Percentiles rank a stretch among this genome's conserved stretches.
phyloP scores from a whole-genome alignment of 2,329 filamentous ascomycete genomes.

The Cladobotryum mycophilum region DNA sequence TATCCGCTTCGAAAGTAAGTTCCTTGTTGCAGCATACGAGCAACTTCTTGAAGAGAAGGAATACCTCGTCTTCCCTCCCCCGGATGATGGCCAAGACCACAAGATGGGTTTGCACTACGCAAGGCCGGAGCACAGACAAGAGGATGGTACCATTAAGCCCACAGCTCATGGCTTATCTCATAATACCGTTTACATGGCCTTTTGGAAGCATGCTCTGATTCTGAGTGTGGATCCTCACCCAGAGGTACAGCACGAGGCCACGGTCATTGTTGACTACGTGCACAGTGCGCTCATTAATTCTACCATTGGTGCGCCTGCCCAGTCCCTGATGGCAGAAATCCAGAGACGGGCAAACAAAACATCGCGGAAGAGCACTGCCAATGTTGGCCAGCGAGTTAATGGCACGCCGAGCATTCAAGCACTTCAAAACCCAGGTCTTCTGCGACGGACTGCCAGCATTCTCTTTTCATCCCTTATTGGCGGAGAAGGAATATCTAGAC shows the following conservation, averaged over 20 bases:
- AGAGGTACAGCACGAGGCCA: constrained; percentile 81
- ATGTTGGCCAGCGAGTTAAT: constrained; percentile 37
- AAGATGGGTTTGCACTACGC: constrained; percentile 60
- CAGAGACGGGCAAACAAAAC: constrained; percentile 44
- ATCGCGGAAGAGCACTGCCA: constrained; percentile 38
- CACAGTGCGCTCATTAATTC: constrained; percentile 74
- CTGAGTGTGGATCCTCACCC: constrained; percentile 92
- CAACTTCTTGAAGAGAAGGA: constrained; percentile 80
- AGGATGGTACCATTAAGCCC: constrained; percentile 52
- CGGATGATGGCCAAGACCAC: constrained; percentile 50
- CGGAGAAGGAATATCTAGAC: constrained; percentile 38
- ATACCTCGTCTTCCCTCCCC: constrained; percentile 51
- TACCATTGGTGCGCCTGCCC: constrained; percentile 63
- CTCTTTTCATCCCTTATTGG: constrained; percentile 54
- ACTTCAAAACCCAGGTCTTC: constrained; percentile 49
- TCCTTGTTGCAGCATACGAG: constrained; percentile 86
- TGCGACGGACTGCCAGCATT: constrained; percentile 59
- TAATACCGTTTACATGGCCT: constrained; percentile 85
- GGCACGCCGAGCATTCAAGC: constrained; percentile 36
- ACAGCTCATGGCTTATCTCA: constrained; percentile 60
- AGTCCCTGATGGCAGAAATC: constrained; percentile 69
- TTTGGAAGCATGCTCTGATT: constrained; percentile 90
- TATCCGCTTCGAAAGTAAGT: constrained; percentile 83
- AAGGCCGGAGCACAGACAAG: constrained; percentile 47
- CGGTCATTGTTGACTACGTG: constrained; percentile 78